Base-by-base conservation (phyloP, 768 basidiomycete species). In the Tephrocybe sp. region DNA sequence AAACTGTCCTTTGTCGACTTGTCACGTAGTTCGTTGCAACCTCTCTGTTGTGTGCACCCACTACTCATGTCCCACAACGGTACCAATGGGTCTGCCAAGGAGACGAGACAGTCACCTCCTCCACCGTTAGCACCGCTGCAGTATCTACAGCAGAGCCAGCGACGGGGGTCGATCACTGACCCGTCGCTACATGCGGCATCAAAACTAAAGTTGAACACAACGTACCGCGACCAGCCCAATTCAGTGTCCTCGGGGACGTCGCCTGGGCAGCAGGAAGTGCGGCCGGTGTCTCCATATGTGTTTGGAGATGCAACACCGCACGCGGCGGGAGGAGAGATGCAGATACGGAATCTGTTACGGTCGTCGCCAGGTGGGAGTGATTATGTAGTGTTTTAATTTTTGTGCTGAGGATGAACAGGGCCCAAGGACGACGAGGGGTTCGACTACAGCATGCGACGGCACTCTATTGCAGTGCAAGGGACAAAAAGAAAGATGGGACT, bases 151-250 rank as follows among this genome's bases (percentile, higher is more conserved):
- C 88, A 89, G 64, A 88, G 79, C 47, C 89, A 90, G 62, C 80
- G 89, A n/a, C 72, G 88, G 50, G 87, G 87, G 51, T 91, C 90
- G 1, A 86, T 89, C 62, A 89, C 89, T 7, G 90, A 92, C 72
- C 89, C 89, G 3, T 84, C 85, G 34, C 75, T 90, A 42, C 87
- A 89, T 68, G 83, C 84, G 51, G 73, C 80, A 22, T 67, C 75
- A 4, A 64, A 46, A 44, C 40, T 60, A 36, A 70, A 69, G 50
- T 54, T 59, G 26, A 61, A 58, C 60, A 54, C 58, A 36, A 53
- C 19, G 31, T 63, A 22, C 58, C 57, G 32, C 57, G 64, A 67
- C 27, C 64, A 61, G 35, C 58, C 56, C 12, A 44, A 39, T 25
- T 50, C 62, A 1, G 55, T 60, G 24, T 63, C 65, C 18, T 65